phyloP scores from a whole-genome alignment of 495 filamentous ascomycete species.

The Xylaria scruposa region DNA sequence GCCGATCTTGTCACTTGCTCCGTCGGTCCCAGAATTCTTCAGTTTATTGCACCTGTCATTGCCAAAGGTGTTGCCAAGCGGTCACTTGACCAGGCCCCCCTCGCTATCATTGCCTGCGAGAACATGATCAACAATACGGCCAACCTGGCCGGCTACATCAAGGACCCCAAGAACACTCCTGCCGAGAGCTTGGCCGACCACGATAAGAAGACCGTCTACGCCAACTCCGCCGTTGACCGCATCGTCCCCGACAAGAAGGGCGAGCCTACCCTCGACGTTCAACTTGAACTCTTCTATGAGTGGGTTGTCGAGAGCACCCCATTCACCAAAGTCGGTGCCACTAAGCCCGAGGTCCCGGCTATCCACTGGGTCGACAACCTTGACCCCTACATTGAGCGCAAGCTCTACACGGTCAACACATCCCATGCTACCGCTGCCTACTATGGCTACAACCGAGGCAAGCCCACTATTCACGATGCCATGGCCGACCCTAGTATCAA shows the following conservation, averaged over 20 bases:
- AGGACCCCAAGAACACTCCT: conserved; percentile 69
- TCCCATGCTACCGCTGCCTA: conserved; percentile 97
- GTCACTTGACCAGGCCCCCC: conserved; percentile 65
- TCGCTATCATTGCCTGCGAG: conserved; percentile 96
- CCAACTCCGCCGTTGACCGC: conserved; percentile 97
- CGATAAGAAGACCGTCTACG: conserved; percentile 75
- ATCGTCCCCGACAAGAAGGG: conserved; percentile 90
- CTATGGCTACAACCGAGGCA: conserved; percentile 83
- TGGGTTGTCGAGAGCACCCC: conserved; percentile 92
- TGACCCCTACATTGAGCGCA: conserved; percentile 95
- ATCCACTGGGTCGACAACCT: conserved; percentile 93
- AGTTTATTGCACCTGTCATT: conserved; percentile 92
- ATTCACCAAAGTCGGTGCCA: conserved; percentile 60
- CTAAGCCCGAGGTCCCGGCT: conserved; percentile 74
- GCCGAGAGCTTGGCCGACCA: conserved; percentile 64
- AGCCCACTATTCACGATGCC: conserved; percentile 86
- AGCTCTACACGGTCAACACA: conserved; percentile 99
- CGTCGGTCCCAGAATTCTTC: conserved; percentile 93
- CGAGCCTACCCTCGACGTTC: conserved; percentile 82
- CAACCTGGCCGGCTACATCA: conserved; percentile 79
- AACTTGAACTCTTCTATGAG: conserved; percentile 97
- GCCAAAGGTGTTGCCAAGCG: conserved; percentile 87
- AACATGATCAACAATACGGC: conserved; percentile 95
- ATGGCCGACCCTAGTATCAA: conserved; percentile 67
- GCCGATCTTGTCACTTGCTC: conserved; percentile 95